Base-by-base conservation (phyloP, 129 eudicot genomes). In the Daucus carota region DNA sequence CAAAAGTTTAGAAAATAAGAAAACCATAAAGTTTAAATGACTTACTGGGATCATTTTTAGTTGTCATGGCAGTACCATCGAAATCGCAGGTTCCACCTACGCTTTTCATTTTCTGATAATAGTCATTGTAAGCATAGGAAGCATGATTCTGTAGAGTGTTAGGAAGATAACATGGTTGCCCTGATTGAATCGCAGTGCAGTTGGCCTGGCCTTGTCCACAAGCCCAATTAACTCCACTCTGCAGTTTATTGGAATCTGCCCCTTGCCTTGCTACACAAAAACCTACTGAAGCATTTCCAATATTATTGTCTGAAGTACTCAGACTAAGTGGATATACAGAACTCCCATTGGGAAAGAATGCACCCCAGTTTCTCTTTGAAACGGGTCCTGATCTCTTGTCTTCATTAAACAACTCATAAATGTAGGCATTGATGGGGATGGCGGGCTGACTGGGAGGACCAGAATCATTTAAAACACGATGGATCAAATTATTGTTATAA, bases 101-200 rank as follows among this genome's bases (percentile, higher is more conserved):
- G 60, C 89, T 77, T 14, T 77, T 82, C 97, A 87, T 92, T 74
- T 80, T 85, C 78, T 92, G 96, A 72, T 92, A 92, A 80, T 92
- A 92, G 80, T 92, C 93, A 82, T 91, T 91, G 80, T 84, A 91
- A 70, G 97, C 97, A 81, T 79, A 91, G n/a, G 97, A 91, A 65
- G 97, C 96, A 86, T 92, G 97, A 76, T 80, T 92, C 76, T 89
- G 87, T 63, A 87, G 5, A 2, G 91, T 89, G 80, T 92, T 83
- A 13, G 97, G 97, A 54, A 77, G 77, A 78, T 78, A 92, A 76
- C 97, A 92, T 13, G 92, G 87, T 70, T 87, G 86, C 41, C 97
- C 97, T 34, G 87, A 78, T 66, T 92, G 97, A 79, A 92, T 86
- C 60, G 91, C 91, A 26, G 82, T 76, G 70, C 97, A 92, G 77